Conservation (phyloP, 148 eudicot genomes). For the Rhododendron molle region DNA sequence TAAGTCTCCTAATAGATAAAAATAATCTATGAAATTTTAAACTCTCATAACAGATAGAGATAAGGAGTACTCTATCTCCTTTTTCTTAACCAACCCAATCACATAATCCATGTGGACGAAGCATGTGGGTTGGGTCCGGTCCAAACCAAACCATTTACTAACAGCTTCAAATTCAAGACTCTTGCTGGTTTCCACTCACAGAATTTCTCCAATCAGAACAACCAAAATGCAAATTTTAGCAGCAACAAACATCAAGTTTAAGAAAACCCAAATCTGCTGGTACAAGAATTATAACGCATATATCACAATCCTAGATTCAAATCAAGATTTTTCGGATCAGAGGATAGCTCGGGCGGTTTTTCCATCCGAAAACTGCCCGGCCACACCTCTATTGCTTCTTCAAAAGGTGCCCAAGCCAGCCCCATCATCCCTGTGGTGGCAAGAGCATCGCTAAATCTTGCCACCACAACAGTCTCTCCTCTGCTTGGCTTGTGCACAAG, state of each 20-base stretch:
- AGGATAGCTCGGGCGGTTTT: background rate
- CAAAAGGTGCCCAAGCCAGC: background rate
- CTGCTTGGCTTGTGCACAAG: slow-evolving; percentile 17
- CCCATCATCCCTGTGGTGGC: background rate
- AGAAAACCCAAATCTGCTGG: background rate
- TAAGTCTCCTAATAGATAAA: too few relatives aligned
- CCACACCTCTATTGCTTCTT: slow-evolving; percentile 16
- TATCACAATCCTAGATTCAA: slow-evolving; percentile 25
- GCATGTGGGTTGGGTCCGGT: too few relatives aligned
- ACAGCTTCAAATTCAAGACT: background rate
- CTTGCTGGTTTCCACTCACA: background rate
- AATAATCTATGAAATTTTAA: too few relatives aligned
- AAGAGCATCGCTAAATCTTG: background rate
- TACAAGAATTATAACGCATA: background rate
- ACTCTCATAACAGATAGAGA: too few relatives aligned
- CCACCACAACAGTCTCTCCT: background rate
- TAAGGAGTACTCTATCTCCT: too few relatives aligned
- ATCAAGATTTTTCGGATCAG: slow-evolving; percentile 14
- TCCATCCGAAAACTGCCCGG: slow-evolving; percentile 29
- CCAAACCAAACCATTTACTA: too few relatives aligned
- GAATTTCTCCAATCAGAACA: background rate
- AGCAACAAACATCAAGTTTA: background rate
- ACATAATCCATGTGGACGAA: too few relatives aligned
- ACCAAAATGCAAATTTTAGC: background rate
- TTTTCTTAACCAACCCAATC: too few relatives aligned